Evolutionary conservation across 2,329 filamentous ascomycete genomes (phyloP), one percentile per base, ranked within the genome.

Genomic region (Penicillium sp.): DNA sequence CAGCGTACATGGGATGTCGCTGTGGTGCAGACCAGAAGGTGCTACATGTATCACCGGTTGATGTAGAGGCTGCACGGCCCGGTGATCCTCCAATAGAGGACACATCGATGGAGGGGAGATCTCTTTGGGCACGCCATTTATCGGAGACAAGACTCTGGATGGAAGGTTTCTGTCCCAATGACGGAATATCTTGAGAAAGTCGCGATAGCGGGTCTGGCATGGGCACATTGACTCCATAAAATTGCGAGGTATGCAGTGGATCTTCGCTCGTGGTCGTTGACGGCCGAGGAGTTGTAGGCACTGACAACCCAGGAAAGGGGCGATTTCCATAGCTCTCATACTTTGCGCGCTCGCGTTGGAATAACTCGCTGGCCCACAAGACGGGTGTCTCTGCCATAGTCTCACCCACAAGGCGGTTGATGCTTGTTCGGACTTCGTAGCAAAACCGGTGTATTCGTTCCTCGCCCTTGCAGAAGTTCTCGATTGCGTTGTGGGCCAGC

Each of bases 371-470:
- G 0, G 89, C 89, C 89, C 89, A 96, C 2, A 97, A 71, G 0
- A 94, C 87, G 0, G 91, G 89, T 0, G 86, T 87, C 25, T 94
- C 87, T 45, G 86, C 75, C 47, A 94, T 82, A 31, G 81, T 88
- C 44, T 94, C 87, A 18, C 87, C 88, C 19, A 94, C 84, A 6
- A 97, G 74, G 60, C 88, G 89, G 52, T 81, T 84, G 49, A 95
- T 84, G 58, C 88, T 94, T 47, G 81, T 85, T 55, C 91, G 86
- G 18, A 97, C 79, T 62, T 97, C 93, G 51, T 89, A 86, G 59
- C 85, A 93, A 64, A 98, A 93, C 8, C 90, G 82, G 62, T 97
- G 93, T 23, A 98, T 91, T 35, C 93, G 76, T 67, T 98, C 93
- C 62, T 98, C 93, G 4, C 91, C 93, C 53, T 83, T 84, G 67